Evolutionary conservation across 2,329 filamentous ascomycete genomes (phyloP), one percentile per base, ranked within the genome.

Genomic region (Beauveria sp.): DNA sequence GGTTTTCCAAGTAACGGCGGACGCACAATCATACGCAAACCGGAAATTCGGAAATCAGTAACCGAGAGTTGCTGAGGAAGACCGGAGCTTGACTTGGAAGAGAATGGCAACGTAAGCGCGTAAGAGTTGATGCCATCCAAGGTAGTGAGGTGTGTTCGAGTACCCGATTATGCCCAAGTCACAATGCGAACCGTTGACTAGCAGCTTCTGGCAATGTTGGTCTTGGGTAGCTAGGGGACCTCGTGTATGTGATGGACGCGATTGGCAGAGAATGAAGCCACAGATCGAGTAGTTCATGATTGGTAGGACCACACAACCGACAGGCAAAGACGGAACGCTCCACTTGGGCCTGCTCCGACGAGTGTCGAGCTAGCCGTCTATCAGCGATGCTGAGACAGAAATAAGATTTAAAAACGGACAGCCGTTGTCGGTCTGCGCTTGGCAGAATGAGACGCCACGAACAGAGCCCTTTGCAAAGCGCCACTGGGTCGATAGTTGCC

Each of bases 261-360:
- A 34, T 44, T 55, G 52, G 37, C 4, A 58, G 55, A 50, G 30
- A 3, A 22, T 51, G 48, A 51, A 51, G 48, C 48, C 48, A 51
- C 48, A 51, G 48, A 51, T 51, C 48, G 26, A 51, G 26, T 34
- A 51, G 48, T 54, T 60, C 58, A 60, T 60, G 58, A 60, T 60
- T 60, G 50, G 43, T 30, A 60, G 37, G 14, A 22, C 41, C 28
- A 55, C 34, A 52, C 34, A 34, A 54, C 41, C 28, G 58, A 54
- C 28, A 41, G 58, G 12, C 56, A 20, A 48, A 22, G 50, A 54
- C 16, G 37, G 22, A 28, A 26, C 55, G 55, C 22, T 7, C 30
- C 50, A 53, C 41, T 24, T 24, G 24, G 57, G 28, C n/a, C 48
- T 14, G 28, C 48, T 22, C 16, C 22, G 37, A 22, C 18, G 18